Base-by-base conservation (phyloP, 2,329 filamentous ascomycete species). In the Cladorrhinum sp. region DNA sequence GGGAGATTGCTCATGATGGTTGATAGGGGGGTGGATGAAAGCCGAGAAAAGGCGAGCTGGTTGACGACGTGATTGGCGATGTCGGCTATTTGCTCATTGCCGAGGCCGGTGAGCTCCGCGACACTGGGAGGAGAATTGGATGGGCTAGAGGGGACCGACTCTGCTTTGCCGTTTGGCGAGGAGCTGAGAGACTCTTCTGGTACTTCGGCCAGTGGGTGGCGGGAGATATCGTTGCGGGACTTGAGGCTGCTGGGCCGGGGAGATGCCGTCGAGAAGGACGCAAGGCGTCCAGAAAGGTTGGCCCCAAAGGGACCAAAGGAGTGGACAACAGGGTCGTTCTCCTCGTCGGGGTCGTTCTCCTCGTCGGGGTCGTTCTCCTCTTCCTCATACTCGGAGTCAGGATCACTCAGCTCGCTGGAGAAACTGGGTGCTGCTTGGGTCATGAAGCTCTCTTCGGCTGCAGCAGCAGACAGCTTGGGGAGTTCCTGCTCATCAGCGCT, bases 281-380 rank as follows among this genome's bases (percentile, higher is more conserved):
- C 90, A 73, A 97, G 83, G 24, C 91, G 87, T 63, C 86, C 85
- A n/a, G 94, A 86, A 39, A 96, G 81, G 71, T 96, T 91, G 58
- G 90, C 90, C 48, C 92, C 92, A 70, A 91, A 96, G 0, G 92
- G 92, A 16, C 92, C 93, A 67, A 97, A 97, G 0, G 93, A 96
- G 74, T 95, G 91, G 18, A 97, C 81, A 58, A 96, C 87, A 2
- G 93, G 93, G 68, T 98, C 95, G 65, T 97, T 97, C 75, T 98
- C 94, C 77, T 97, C 93, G 68, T 94, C 89, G 0, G 90, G 88
- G 65, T 96, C 86, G 55, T 97, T 97, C 75, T 98, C 94, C 77
- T 97, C 93, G 68, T 94, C 89, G 0, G 90, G 88, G 65, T 96
- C 86, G 55, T 91, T 88, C 18, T 92, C 77, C 12, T 76, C 79